Evolutionary conservation across 1,139 yeast genomes (phyloP), one percentile per base, ranked within the genome.

Genomic region (Protomyces inundatus): DNA sequence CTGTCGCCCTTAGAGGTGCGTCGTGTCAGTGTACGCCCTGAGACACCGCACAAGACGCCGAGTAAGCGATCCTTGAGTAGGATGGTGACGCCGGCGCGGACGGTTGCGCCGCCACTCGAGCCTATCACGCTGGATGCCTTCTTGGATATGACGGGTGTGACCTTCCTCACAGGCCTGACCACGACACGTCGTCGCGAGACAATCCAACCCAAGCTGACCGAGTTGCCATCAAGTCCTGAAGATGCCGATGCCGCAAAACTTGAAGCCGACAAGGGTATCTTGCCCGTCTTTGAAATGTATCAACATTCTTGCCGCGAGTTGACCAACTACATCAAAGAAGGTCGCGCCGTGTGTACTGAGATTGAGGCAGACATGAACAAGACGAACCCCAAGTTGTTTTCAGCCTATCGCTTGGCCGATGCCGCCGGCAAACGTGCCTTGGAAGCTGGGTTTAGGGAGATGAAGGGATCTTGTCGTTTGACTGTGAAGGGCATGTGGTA

Each of bases 401-500:
- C 76, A 50, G 82, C 81, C 66, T 84, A 78, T 68, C 77, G 81
- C 61, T 72, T 75, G 1, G 74, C 81, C 0, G 70, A 75, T 14
- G 74, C 75, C 3, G 75, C 73, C 42, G 81, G 77, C 6, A 77
- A 77, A 67, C 73, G 75, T 45, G 71, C 73, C 1, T 77, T 82
- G 77, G 79, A 77, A 62, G 74, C 80, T 12, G 80, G 80, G 64
- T 80, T 83, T 66, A 82, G 79, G 66, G 70, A 79, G 35, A 73
- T 83, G 61, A 82, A 82, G 70, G 83, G 81, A 60, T 79, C 72
- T 66, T 77, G 86, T 3, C 76, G 85, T 40, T 77, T 76, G 50
- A 81, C 81, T 69, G 82, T 86, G 2, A 79, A 77, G 65, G 78
- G 77, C 32, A 80, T 81, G 0, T 84, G 87, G 87, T 83, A 82